Base-by-base conservation (phyloP, 1,284 basidiomycete species). In the Ustilago curta region DNA sequence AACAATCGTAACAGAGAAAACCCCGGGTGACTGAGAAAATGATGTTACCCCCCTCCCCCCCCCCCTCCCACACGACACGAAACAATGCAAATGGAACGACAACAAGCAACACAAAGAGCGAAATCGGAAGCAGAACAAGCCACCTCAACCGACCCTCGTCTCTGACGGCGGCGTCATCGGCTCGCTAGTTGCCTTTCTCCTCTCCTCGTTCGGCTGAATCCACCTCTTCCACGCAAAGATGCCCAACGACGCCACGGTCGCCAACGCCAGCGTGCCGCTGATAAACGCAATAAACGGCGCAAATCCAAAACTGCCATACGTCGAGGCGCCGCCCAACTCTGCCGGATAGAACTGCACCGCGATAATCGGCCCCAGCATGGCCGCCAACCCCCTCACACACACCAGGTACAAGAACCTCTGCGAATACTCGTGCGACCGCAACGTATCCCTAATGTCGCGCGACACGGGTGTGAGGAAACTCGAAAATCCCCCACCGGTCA, bases 321-420 rank as follows among this genome's bases (percentile, higher is more conserved):
- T 45, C 31, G 64, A 48, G 11, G 19, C 23, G 0, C 19, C 1
- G 0, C 65, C 49, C 32, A 68, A 18, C n/a, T 32, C 32, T 5
- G 56, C 62, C 16, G 72, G 72, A 37, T 79, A 79, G 52, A 80
- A 65, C 19, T 68, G 66, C 18, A 69, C 73, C n/a, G 65, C 80
- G 4, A 80, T 52, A n/a, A 80, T 70, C 3, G 80, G 80, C 1
- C 78, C 78, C 37, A 63, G 32, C 56, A 79, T 74, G 11, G 62
- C 67, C 6, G 78, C 80, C 8, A 76, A 11, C 3, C 78, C 78
- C 12, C 79, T 54, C 2, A 70, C 48, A 14, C 52, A 50, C 14
- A 81, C 59, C 8, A 74, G 32, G 21, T 66, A 73, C 14, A 78
- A 39, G 35, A 72, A 76, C 14, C 73, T 19, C 4, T 69, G 35